Base-by-base conservation (phyloP, 2,329 filamentous ascomycete genomes). In the Sarocladium oryzae region DNA sequence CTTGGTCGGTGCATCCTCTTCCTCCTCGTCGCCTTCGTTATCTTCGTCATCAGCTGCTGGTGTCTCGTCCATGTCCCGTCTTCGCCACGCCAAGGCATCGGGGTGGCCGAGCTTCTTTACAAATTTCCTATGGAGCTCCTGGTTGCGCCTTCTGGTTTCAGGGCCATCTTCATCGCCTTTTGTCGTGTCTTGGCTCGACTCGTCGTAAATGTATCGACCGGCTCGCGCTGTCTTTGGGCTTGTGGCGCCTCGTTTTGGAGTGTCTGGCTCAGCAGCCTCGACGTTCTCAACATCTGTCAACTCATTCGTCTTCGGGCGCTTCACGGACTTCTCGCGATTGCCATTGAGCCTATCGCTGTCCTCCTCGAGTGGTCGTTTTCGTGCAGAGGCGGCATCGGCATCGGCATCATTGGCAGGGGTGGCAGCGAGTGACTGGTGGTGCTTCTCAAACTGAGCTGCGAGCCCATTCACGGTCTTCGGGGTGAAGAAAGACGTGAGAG, bases 31-130 rank as follows among this genome's bases (percentile, higher is more conserved):
- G 8, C 68, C 81, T 4, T 76, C 78, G 1, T 72, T 78, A 8
- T 77, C 77, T 2, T 73, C 76, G 2, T 78, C 85, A 1, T 75
- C 83, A 7, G 75, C 81, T 2, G 65, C 77, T 4, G 32, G 72
- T 56, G 75, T 73, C 1, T 72, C 68, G 38, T 84, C 82, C 9
- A 35, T 24, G 7, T 52, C 24, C 57, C 82, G 80, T 13, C 79
- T 74, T 54, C 84, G 75, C 60, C 81, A 82, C 50, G 86, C 76
- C 57, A 95, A 75, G 62, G 89, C 92, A 62, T 96, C 90, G 1
- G 90, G 85, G 38, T 87, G 82, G 1, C 92, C 91, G 2, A 99
- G 79, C 66, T 92, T 96, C 74, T 88, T 88, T 28, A 97, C 86
- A 61, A 97, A 99, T 59, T 84, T 86, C 55, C 79, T 76, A 63